These are phyloP conservation scores for Ceratobasidium sp. DNA, from an alignment of 1,284 basidiomycete genomes.

Conservation along the genomic window DNA sequence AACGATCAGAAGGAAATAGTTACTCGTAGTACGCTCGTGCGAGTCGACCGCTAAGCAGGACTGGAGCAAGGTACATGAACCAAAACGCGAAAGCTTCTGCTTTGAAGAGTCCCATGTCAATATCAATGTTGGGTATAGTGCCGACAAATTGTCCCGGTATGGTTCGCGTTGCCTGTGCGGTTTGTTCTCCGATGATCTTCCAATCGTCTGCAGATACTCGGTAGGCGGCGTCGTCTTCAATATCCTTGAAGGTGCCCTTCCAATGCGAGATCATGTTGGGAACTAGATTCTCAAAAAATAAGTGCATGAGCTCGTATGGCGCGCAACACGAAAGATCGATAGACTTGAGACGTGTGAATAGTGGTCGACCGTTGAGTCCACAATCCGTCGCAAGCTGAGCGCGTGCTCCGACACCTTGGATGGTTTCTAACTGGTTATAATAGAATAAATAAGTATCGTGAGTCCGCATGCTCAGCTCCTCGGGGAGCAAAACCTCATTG, in stretches of 20 bases:
- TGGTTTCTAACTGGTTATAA: not conserved
- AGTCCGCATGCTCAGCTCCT: slow-evolving; percentile 30
- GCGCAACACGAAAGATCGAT: slow-evolving; percentile 17
- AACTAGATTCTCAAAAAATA: slow-evolving; percentile 42
- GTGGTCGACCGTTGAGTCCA: slow-evolving; percentile 29
- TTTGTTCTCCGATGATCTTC: slow-evolving; percentile 48
- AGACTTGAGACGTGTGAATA: slow-evolving; percentile 47
- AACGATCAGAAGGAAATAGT: slow-evolving; percentile 37
- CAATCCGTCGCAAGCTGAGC: not conserved
- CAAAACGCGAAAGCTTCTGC: slow-evolving; percentile 53
- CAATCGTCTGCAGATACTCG: slow-evolving; percentile 44
- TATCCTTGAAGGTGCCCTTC: slow-evolving; percentile 49
- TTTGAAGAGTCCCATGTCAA: slow-evolving; percentile 46
- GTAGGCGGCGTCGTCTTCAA: slow-evolving; percentile 44
- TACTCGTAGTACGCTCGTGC: slow-evolving; percentile 47
- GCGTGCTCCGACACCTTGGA: not conserved
- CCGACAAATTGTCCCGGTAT: slow-evolving; percentile 51
- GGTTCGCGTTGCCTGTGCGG: slow-evolving; percentile 43
- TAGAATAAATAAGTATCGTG: slow-evolving; percentile 21
- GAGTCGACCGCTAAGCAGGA: slow-evolving; percentile 47
- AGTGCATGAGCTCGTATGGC: slow-evolving; percentile 51
- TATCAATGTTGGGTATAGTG: slow-evolving; percentile 47
- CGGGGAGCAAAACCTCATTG: not conserved
- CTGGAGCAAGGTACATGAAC: slow-evolving; percentile 49
- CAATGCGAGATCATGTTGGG: slow-evolving; percentile 45